A percentile compares a stretch with the other conserved stretches of the same genome.
phyloP scores from a whole-genome alignment of 2,329 filamentous ascomycete species.

The Penicillium decumbens region DNA sequence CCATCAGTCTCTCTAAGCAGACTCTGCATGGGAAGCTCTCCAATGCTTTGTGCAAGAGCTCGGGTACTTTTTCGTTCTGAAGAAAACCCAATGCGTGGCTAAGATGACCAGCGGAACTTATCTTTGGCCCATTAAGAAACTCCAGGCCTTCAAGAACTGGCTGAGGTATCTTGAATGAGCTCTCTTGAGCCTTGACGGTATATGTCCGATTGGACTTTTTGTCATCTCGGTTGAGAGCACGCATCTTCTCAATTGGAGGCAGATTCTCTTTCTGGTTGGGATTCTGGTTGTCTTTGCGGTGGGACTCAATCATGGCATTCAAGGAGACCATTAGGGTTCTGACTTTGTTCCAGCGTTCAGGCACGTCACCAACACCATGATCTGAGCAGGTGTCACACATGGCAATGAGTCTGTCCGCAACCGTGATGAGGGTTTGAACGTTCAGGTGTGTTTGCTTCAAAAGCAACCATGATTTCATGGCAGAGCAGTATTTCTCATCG shows the following conservation, averaged over 20 bases:
- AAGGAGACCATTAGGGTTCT: conserved; percentile 2
- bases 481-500: conserved; percentile 3
- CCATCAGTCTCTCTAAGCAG: conserved; percentile 11
- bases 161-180: conserved; percentile 1
- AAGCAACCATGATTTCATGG: conserved; percentile 9
- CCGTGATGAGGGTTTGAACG: neutral
- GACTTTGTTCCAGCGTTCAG: conserved; percentile 1
- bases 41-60: conserved; percentile 8
- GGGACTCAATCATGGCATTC: neutral
- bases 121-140: neutral
- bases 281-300: neutral
- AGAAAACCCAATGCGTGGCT: neutral
- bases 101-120: neutral
- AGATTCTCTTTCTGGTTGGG: neutral
- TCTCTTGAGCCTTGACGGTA: neutral
- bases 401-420: conserved; percentile 4
- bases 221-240: conserved; percentile 2
- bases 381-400: conserved; percentile 10
- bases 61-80: conserved; percentile 2
- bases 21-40: conserved; percentile 19
- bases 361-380: conserved; percentile 3
- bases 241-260: conserved; percentile 6
- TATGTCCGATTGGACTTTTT: conserved; percentile 3
- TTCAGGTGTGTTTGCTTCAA: conserved; percentile 6
- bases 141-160: conserved; percentile 1